Evolutionary conservation across 208 protist genomes (phyloP), one percentile per base, ranked within the genome.

Genomic region (Leptomonas pyrrhocoris): DNA sequence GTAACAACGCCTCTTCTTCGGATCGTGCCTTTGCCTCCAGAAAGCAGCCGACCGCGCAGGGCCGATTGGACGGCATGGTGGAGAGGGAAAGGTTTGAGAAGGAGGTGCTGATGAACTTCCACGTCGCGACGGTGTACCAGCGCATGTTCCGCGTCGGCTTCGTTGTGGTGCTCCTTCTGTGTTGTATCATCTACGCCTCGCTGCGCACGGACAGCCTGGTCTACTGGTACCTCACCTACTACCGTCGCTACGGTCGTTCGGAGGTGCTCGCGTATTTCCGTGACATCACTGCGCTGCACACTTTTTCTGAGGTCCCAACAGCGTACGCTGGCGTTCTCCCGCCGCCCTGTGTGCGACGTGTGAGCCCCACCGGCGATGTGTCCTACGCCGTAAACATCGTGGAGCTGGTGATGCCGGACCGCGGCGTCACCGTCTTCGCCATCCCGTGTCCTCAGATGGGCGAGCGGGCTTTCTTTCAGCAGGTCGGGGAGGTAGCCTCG

Each of bases 111-210:
- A 70, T 65, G 18, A 65, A 65, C 16, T 90, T 96, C 67, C 84
- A 89, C 55, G 89, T 96, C 30, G 92, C 92, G 6, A 89, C 83
- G 2, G 68, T 88, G 64, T 96, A 94, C 65, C 92, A 96, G 53
- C 85, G 89, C 7, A 81, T 85, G 61, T 54, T 86, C 30, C 89
- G 89, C 53, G 18, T 87, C 7, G 83, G 84, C 67, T 48, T 87
- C 28, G 36, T 70, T 5, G 36, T 75, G 7, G 80, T 75, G 28
- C 25, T 83, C 0, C 9, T 83, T 11, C 74, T 96, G 23, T 36
- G 85, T 5, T 28, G 82, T 2, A 59, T 95, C 21, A 19, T 83
- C 31, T 76, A 86, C 31, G 72, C 75, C 28, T 83, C 85, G 2
- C 56, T 92, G n/a, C 68, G 89, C 71, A 80, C 83, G 34, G 89